Evolutionary conservation across 306 rosid species (phyloP).

Genomic region (Aeschynomene evenia): DNA sequence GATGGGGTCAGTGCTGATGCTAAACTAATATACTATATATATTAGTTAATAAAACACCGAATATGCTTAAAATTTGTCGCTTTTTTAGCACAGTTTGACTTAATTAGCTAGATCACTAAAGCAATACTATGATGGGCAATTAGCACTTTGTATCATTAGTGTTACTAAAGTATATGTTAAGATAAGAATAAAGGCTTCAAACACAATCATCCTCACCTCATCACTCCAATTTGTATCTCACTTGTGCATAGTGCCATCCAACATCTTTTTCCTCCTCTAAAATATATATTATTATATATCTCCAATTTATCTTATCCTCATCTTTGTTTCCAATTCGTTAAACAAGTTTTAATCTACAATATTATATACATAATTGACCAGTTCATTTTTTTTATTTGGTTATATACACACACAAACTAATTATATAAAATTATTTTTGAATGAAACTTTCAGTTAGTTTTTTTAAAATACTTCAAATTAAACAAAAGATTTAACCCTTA

Average conservation of each 20-base stretch:
- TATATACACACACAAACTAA: neutral
- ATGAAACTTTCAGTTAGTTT: no score
- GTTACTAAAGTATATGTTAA: slow-evolving; percentile 53
- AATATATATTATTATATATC: no score
- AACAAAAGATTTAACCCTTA: no score
- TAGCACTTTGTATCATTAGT: slow-evolving; percentile 64
- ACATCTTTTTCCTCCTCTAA: slow-evolving; percentile 53
- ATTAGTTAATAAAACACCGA: slow-evolving; percentile 32
- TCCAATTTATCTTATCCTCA: neutral
- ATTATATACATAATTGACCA: neutral
- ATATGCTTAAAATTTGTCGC: slow-evolving; percentile 43
- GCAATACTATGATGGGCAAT: slow-evolving; percentile 48
- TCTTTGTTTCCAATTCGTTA: neutral
- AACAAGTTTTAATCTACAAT: neutral
- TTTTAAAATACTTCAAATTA: neutral
- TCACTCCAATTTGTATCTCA: slow-evolving; percentile 39
- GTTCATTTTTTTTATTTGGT: neutral
- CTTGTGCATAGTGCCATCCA: slow-evolving; percentile 51
- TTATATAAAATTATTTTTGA: no score
- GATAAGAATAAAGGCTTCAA: slow-evolving; percentile 73
- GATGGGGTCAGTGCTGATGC: slow-evolving; percentile 35
- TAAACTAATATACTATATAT: slow-evolving; percentile 25
- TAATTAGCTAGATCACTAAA: no score
- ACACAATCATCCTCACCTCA: slow-evolving; percentile 66
- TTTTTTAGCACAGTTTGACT: slow-evolving; percentile 65